phyloP scores from a whole-genome alignment of 441 rosid species.

The Oxalis stricta region DNA sequence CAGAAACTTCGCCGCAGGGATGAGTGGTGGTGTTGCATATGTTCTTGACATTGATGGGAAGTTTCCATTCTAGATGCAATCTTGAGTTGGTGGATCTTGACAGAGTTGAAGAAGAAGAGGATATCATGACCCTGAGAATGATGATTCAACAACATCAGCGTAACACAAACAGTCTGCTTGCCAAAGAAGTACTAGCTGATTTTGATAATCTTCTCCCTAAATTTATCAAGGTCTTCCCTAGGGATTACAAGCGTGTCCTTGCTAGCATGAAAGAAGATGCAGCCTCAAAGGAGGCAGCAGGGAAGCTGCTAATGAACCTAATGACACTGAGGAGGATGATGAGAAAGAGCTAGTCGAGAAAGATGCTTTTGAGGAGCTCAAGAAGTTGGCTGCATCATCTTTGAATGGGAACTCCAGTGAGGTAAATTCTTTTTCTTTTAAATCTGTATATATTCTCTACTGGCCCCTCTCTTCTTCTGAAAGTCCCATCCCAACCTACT shows the following conservation, averaged over 20 bases:
- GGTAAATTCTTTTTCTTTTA: conserved; percentile 23
- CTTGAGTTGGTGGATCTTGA: conserved; percentile 92
- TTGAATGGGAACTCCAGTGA: conserved; percentile 25
- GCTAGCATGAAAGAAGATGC: conserved; percentile 56
- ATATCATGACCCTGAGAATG: conserved; percentile 74
- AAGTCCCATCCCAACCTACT: too few species aligned
- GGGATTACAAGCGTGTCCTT: conserved; percentile 93
- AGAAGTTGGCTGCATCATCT: conserved; percentile 69
- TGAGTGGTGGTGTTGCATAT: conserved; percentile 99
- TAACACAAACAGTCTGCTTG: conserved; percentile 80
- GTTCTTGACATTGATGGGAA: conserved; percentile 80
- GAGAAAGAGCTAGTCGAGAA: conserved; percentile 43
- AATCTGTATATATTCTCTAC: neutral
- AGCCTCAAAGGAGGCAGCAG: conserved; percentile 29
- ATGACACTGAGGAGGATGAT: conserved; percentile 45
- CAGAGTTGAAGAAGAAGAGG: conserved; percentile 87
- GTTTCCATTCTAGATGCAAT: conserved; percentile 81
- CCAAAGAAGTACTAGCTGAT: conserved; percentile 77
- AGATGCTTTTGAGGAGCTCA: conserved; percentile 89
- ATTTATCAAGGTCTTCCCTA: conserved; percentile 90
- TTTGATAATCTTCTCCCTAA: conserved; percentile 65
- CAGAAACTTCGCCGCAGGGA: conserved; percentile 98
- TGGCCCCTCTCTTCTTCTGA: neutral
- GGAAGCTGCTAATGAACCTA: conserved; percentile 34
- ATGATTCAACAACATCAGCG: conserved; percentile 99